These are phyloP conservation scores for Fagopyrum tataricum DNA, from an alignment of 148 eudicot genomes.

Conservation along the genomic window DNA sequence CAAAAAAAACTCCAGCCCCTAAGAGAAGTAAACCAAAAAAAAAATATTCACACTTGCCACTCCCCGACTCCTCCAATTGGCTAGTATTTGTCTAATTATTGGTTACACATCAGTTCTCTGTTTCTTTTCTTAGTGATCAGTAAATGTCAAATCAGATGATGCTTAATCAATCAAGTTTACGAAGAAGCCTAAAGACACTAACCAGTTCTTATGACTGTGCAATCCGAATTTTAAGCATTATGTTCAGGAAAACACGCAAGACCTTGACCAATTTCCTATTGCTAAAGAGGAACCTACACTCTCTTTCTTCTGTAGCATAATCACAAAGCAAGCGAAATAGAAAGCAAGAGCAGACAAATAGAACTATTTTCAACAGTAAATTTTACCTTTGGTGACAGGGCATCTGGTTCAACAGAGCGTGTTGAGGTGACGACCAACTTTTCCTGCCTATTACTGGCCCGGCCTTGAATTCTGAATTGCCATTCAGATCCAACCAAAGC, in stretches of 20 bases:
- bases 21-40: too few relatives aligned
- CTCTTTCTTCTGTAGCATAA: not conserved
- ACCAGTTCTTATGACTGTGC: not conserved
- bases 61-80: too few relatives aligned
- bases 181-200: not conserved
- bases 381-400: slow-evolving; percentile 89
- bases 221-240: not conserved
- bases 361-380: not conserved
- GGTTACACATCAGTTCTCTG: not conserved
- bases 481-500: slow-evolving; percentile 99
- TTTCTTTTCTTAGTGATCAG: not conserved
- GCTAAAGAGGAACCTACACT: not conserved
- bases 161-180: not conserved
- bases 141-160: not conserved
- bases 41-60: too few relatives aligned
- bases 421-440: slow-evolving; percentile 94
- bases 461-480: slow-evolving; percentile 98
- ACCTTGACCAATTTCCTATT: not conserved
- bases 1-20: not conserved
- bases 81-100: too few relatives aligned
- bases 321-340: not conserved
- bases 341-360: not conserved
- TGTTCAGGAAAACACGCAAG: not conserved
- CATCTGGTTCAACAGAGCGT: slow-evolving; percentile 95
- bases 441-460: slow-evolving; percentile 99